These are phyloP conservation scores for Aspergillus kassunensis DNA, from an alignment of 495 filamentous ascomycete genomes.

Conservation along the genomic window DNA sequence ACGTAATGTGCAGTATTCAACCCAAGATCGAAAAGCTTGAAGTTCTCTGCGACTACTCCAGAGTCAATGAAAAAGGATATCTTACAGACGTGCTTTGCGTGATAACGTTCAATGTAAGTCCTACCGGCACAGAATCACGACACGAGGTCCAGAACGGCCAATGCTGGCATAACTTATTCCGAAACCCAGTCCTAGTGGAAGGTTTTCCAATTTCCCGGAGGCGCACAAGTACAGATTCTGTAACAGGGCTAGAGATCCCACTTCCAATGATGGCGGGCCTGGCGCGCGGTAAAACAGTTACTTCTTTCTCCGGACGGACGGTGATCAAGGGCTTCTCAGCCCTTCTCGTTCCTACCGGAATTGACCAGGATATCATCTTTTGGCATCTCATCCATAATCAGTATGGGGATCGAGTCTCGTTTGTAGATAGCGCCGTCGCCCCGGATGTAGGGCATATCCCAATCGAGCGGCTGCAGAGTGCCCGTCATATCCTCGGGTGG, in stretches of 20 bases:
- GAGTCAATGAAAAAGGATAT: background rate
- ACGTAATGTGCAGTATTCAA: background rate
- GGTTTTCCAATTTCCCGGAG: constrained; percentile 16
- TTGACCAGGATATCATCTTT: background rate
- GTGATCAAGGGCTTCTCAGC: constrained; percentile 17
- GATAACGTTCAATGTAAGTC: background rate
- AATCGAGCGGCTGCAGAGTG: background rate
- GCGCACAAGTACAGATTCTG: background rate
- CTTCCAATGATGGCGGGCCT: constrained; percentile 19
- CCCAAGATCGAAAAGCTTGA: background rate
- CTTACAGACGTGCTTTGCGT: background rate
- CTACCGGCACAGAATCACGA: background rate
- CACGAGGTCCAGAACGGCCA: background rate
- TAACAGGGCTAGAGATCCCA: constrained; percentile 13
- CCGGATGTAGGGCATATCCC: background rate
- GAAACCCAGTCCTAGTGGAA: constrained; percentile 15
- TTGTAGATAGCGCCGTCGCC: background rate
- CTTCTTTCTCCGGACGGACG: background rate
- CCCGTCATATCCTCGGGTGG: constrained; percentile 18
- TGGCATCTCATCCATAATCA: constrained; percentile 16
- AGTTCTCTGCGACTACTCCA: background rate
- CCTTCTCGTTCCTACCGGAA: constrained; percentile 3
- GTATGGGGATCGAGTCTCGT: constrained; percentile 13
- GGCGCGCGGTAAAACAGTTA: background rate
- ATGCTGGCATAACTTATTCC: constrained; percentile 19